Base-by-base conservation (phyloP, 2,329 filamentous ascomycete species). In the Aspergillus phoenicis region DNA sequence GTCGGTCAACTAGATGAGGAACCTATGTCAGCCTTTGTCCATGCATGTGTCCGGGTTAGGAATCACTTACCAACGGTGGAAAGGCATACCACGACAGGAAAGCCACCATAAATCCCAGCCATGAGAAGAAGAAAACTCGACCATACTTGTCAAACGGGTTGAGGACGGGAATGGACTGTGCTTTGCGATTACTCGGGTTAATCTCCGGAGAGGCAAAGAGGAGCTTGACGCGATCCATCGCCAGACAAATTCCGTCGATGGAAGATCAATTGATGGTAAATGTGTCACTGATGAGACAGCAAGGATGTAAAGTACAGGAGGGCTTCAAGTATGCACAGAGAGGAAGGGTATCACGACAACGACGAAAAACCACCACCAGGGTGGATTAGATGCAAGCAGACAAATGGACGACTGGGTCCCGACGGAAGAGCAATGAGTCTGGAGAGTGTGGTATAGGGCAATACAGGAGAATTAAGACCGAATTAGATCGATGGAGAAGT, bases 1-100 rank as follows among this genome's bases (percentile, higher is more conserved):
- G 71, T 89, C 85, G 54, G 87, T 86, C 72, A 91, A 81, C 82
- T 87, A 64, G 17, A 43, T 33, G 17, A 52, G 33, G 33, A 13
- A 36, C 33, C 33, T 36, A 36, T 36, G 33, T 36, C 33, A 36
- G 11, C 33, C 5, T 13, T 36, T 13, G 10, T 36, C 10, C 33
- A 36, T 36, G 33, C 38, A 20, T 15, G n/a, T n/a, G 8, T 26
- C 2, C 3, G n/a, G 6, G 6, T n/a, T 20, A 47, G 11, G 36
- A 65, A 60, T 26, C 39, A 76, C 84, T 78, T 83, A 91, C 88
- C 73, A 95, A 80, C 67, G 93, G 93, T 65, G 93, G 91, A 77
- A 96, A 97, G 1, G 93, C 90, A 80, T 96, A 96, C 85, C 85
- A 97, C 10, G 91, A 93, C 84, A 91, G 91, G 78, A 96, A 97